These are phyloP conservation scores for Trifolium dubium DNA, from an alignment of 306 rosid species.

Conservation along the genomic window DNA sequence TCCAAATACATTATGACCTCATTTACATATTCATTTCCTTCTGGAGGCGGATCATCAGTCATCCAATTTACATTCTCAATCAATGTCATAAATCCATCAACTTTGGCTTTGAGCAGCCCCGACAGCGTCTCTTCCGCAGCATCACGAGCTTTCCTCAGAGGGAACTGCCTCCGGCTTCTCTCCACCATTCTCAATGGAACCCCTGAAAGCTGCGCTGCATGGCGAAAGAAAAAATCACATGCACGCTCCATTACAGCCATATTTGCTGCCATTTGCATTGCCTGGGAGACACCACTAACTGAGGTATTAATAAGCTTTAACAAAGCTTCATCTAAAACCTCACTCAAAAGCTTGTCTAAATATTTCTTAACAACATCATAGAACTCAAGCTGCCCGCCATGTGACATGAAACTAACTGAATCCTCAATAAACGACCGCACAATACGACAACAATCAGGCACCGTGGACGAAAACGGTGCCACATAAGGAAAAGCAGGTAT, in stretches of 20 bases:
- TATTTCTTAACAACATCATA: conserved; percentile 92
- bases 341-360: conserved; percentile 79
- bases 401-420: conserved; percentile 96
- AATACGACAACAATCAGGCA: conserved; percentile 97
- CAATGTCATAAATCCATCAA: conserved; percentile 83
- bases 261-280: conserved; percentile 97
- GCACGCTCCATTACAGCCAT: conserved; percentile 97
- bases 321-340: conserved; percentile 81
- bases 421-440: conserved; percentile 96
- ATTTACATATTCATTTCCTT: conserved; percentile 87
- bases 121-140: conserved; percentile 77
- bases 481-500: conserved; percentile 89
- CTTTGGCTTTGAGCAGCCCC: conserved; percentile 61
- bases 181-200: conserved; percentile 91
- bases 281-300: conserved; percentile 82
- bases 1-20: conserved; percentile 94
- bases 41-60: conserved; percentile 75
- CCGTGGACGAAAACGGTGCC: conserved; percentile 91
- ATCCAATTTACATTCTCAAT: conserved; percentile 90
- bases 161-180: conserved; percentile 92
- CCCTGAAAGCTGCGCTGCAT: conserved; percentile 98
- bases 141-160: conserved; percentile 84
- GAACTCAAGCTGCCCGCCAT: conserved; percentile 97
- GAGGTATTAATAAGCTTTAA: conserved; percentile 80
- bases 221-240: conserved; percentile 95